Conservation (phyloP, 2,329 filamentous ascomycete genomes). For the Fusarium penzigii region DNA sequence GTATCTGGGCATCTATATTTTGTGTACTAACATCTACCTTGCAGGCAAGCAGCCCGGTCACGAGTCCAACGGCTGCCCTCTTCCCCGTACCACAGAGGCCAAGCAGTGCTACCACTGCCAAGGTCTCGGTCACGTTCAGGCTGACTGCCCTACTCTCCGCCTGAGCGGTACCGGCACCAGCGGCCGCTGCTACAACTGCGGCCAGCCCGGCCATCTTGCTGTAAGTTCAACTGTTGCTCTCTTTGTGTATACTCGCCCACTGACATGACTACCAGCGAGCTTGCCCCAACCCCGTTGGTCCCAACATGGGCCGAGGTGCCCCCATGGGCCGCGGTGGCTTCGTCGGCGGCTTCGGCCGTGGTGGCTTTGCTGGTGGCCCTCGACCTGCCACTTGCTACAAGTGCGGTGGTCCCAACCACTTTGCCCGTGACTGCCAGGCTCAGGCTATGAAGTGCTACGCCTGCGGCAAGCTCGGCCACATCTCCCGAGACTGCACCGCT, state of each 20-base stretch:
- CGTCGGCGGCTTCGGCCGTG: conserved; percentile 63
- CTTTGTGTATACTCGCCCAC: background rate
- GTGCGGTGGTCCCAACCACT: conserved; percentile 90
- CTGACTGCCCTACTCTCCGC: conserved; percentile 95
- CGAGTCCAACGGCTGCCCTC: conserved; percentile 96
- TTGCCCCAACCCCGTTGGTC: conserved; percentile 73
- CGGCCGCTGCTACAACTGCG: conserved; percentile 96
- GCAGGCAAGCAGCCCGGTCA: conserved; percentile 86
- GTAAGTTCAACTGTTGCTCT: conserved; percentile 49
- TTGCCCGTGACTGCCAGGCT: conserved; percentile 96
- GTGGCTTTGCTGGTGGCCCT: conserved; percentile 71
- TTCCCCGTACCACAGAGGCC: conserved; percentile 93
- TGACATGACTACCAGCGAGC: conserved; percentile 59
- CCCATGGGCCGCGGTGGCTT: conserved; percentile 72
- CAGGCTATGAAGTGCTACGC: conserved; percentile 99
- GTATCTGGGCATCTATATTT: background rate
- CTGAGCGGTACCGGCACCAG: conserved; percentile 79
- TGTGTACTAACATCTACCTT: conserved; percentile 22
- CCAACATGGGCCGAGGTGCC: conserved; percentile 63
- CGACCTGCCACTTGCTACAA: conserved; percentile 73
- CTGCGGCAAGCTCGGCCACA: conserved; percentile 93
- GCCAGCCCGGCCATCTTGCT: conserved; percentile 88
- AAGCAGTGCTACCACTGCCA: conserved; percentile 99
- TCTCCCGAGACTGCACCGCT: conserved; percentile 90
- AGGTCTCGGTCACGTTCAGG: conserved; percentile 96